These are phyloP conservation scores for Scedosporium dehoogii DNA, from an alignment of 2,329 filamentous ascomycete genomes.

Conservation along the genomic window DNA sequence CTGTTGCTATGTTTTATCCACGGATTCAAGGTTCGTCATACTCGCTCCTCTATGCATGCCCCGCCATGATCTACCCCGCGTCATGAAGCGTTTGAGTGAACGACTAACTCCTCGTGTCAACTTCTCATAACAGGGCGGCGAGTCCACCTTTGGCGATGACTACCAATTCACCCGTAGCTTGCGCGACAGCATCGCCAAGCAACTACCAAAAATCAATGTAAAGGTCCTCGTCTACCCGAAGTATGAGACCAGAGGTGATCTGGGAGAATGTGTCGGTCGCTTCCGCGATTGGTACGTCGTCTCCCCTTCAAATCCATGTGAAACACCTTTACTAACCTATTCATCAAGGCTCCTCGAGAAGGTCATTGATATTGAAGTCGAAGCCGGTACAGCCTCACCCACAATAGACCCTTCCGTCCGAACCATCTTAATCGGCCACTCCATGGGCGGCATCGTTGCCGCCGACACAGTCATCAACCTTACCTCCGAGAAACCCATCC, in stretches of 20 bases:
- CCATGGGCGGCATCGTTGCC: constrained; percentile 89
- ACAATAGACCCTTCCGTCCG: constrained; percentile 79
- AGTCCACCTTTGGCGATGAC: constrained; percentile 62
- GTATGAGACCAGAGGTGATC: constrained; percentile 72
- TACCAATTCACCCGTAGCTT: constrained; percentile 64
- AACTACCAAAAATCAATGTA: constrained; percentile 60
- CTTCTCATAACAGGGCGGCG: constrained; percentile 48
- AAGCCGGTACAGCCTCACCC: constrained; percentile 66
- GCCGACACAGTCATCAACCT: constrained; percentile 78
- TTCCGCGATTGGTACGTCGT: constrained; percentile 66
- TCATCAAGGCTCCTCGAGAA: constrained; percentile 67
- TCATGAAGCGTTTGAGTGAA: neutral
- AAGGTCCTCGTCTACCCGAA: constrained; percentile 64
- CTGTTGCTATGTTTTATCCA: constrained; percentile 77
- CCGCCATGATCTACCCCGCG: neutral
- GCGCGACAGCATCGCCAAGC: constrained; percentile 49
- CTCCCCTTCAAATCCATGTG: neutral
- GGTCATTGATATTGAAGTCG: constrained; percentile 90
- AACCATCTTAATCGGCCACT: constrained; percentile 75
- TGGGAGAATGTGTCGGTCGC: constrained; percentile 57
- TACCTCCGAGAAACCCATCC: constrained; percentile 43
- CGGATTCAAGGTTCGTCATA: constrained; percentile 64
- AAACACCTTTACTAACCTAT: neutral
- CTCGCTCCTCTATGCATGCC: neutral
- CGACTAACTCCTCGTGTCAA: neutral